phyloP scores from a whole-genome alignment of 2,329 filamentous ascomycete species.

The Pseudogymnoascus sp. region DNA sequence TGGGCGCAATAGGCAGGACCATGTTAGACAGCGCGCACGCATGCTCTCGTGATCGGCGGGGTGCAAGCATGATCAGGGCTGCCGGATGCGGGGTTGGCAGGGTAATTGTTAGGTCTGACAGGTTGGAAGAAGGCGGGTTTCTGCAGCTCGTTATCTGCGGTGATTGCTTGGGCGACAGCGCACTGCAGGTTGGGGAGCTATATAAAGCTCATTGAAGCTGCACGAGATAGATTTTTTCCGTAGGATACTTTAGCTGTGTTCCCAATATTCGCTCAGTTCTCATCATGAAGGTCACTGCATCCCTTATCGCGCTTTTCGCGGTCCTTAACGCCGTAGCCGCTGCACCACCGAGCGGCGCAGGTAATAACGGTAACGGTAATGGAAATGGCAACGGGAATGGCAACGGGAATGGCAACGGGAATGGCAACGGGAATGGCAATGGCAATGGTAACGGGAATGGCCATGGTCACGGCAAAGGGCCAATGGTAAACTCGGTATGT shows the following conservation, averaged over 20 bases:
- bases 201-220: background rate
- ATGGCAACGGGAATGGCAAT: too few species aligned
- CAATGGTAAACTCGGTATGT: slow-evolving; percentile 6
- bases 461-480: background rate
- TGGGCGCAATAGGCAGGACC: slow-evolving; percentile 2
- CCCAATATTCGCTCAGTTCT: background rate
- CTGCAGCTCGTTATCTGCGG: background rate
- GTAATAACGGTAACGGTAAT: background rate
- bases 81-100: slow-evolving; percentile 1
- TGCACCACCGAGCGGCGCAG: background rate
- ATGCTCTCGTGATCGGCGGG: background rate
- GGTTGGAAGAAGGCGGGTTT: background rate
- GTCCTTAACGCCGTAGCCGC: background rate
- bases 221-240: background rate
- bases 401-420: too few species aligned
- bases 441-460: background rate
- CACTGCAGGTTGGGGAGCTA: background rate
- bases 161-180: background rate
- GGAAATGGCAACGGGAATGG: background rate
- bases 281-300: slow-evolving; percentile 9
- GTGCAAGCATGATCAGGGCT: background rate
- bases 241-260: background rate
- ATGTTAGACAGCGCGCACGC: background rate
- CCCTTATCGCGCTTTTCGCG: background rate
- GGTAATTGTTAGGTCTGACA: background rate